Evolutionary conservation across 805 yeast species (phyloP), one percentile per base, ranked within the genome.

Genomic region (Hanseniaspora valbyensis): DNA sequence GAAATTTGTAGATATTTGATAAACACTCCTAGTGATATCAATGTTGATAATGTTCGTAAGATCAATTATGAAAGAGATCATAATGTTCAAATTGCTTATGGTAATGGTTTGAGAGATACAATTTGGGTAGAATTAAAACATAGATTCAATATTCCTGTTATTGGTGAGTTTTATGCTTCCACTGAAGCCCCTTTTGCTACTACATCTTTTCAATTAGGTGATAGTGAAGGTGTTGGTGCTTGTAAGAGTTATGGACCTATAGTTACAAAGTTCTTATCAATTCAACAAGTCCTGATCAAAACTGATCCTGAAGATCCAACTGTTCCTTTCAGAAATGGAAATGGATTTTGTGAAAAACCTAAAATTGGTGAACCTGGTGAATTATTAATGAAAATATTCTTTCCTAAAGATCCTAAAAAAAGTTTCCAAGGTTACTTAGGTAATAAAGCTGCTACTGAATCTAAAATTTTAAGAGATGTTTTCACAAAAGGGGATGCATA

Each of bases 141-240:
- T 21, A 71, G 95, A 54, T 89, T 89, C 70, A 74, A 78, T 53
- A 81, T 89, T 53, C 69, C 73, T 25, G 81, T 76, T 4, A 74
- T 89, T 53, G 95, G 95, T 14, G 97, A 89, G 63, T 89, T 90
- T 61, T 89, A 89, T 65, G 95, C 95, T 0, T 83, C 95, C 2
- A 87, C 96, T 0, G 97, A 89, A 62, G 80, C 90, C 2, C 96
- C 96, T 18, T 75, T 85, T 58, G 95, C 94, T 1, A 75, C 89
- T 16, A 87, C 94, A 1, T 80, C 79, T 59, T 75, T 76, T 59
- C 96, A 90, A 66, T 67, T 65, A 43, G 94, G 94, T 22, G 13
- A 36, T 13, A 81, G 78, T 38, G 75, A 70, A 61, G 96, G 95
- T 5, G 72, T 87, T 44, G 96, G 96, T 12, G 92, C 96, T 0